Conservation (phyloP, 352 stramenopile species). For the Phytophthora palmivora region DNA sequence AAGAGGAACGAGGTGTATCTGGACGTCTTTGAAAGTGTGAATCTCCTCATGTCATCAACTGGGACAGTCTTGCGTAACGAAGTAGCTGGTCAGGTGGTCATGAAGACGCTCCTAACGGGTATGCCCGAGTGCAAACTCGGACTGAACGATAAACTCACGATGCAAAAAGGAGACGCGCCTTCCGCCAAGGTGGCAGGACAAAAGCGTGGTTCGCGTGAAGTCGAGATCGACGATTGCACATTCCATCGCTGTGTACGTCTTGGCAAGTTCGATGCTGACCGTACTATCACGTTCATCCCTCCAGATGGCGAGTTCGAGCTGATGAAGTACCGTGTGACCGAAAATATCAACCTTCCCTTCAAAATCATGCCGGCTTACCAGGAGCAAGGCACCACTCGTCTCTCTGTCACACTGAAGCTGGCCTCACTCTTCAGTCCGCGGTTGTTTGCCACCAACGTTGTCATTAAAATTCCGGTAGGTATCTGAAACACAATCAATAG, state of each 20-base stretch:
- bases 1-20: slow-evolving; percentile 99
- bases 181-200: slow-evolving; percentile 68
- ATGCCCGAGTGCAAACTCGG: slow-evolving; percentile 99
- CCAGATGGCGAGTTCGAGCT: slow-evolving; percentile 99
- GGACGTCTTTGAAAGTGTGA: slow-evolving; percentile 97
- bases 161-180: slow-evolving; percentile 92
- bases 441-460: slow-evolving; percentile 96
- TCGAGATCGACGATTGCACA: slow-evolving; percentile 98
- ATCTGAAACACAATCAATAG: background rate
- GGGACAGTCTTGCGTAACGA: slow-evolving; percentile 96
- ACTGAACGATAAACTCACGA: slow-evolving; percentile 98
- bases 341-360: slow-evolving; percentile 99
- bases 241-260: slow-evolving; percentile 98
- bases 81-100: slow-evolving; percentile 96
- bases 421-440: slow-evolving; percentile 96
- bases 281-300: slow-evolving; percentile 98
- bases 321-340: slow-evolving; percentile 97
- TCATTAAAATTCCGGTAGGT: slow-evolving; percentile 94
- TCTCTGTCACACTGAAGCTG: slow-evolving; percentile 87
- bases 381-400: slow-evolving; percentile 90
- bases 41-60: slow-evolving; percentile 95
- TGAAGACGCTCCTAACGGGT: slow-evolving; percentile 98
- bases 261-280: slow-evolving; percentile 98
- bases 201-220: slow-evolving; percentile 77
- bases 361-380: slow-evolving; percentile 97